Base-by-base conservation (phyloP, 441 rosid species). In the Daphne laureola region DNA sequence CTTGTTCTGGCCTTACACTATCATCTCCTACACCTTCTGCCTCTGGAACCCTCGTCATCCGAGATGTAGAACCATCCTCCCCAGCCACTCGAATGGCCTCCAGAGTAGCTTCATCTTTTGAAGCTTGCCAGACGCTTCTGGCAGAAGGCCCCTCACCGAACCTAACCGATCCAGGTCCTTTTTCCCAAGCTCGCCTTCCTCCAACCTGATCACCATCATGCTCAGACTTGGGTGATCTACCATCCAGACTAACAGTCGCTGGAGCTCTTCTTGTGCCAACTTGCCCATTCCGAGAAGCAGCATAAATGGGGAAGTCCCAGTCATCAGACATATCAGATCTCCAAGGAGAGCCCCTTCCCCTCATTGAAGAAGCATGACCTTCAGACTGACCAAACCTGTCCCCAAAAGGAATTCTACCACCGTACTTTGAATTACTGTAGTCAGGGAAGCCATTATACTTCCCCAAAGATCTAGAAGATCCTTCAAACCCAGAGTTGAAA, bases 51-150 rank as follows among this genome's bases (percentile, higher is more conserved):
- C 86, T 75, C 36, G 79, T 79, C 41, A 84, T 61, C 52, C 88
- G 73, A 58, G 78, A 63, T 51, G 76, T 70, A 54, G 81, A 87
- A 26, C 71, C 66, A 54, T 90, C 99, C 64, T 88, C 98, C 17
- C 98, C 98, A 15, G 94, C 98, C 51, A 84, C 96, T 51, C 98
- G 82, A 61, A 94, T 94, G 49, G 99, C 98, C 81, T 94, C 95
- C 69, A 94, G 76, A 38, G 99, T 94, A 53, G 99, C 99, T 81
- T 94, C 96, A 46, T 94, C 99, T 67, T 87, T 90, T 56, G 97
- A 94, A 54, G 99, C 96, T 74, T 86, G 99, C 97, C 99, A 94
- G 54, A 87, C 97, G 71, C 97, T 82, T 81, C 99, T 82, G 46
- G 96, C 99, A 35, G 99, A 94, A 67, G 97, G 97, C 54, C 99